Conservation (phyloP, 345 rosid genomes). For the Eucalyptus grandis region DNA sequence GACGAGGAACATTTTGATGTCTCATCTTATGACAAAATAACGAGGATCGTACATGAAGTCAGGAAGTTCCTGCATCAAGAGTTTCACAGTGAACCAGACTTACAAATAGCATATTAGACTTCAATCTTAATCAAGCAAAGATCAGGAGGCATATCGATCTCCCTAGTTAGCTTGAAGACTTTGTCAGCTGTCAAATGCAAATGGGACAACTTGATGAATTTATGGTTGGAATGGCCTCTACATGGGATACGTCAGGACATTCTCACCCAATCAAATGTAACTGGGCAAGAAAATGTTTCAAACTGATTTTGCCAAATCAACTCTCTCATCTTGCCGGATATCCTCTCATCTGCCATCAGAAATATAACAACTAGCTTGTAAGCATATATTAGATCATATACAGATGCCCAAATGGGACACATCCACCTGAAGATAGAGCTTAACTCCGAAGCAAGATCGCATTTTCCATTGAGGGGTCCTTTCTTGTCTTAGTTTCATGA, state of each 20-base stretch:
- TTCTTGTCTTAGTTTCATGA: background rate
- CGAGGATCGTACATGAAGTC: background rate
- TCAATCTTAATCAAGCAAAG: background rate
- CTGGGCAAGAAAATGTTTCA: background rate
- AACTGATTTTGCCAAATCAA: background rate
- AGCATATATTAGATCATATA: background rate
- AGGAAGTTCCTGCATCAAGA: background rate
- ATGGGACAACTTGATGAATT: conserved; percentile 10
- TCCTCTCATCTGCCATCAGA: conserved; percentile 17
- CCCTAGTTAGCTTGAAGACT: conserved; percentile 4
- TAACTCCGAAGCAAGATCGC: background rate
- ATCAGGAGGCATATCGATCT: background rate
- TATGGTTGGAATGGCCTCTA: background rate
- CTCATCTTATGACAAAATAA: background rate
- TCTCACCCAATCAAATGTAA: background rate
- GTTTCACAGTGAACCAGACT: background rate
- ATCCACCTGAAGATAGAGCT: background rate
- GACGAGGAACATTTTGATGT: too few species aligned
- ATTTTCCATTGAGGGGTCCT: background rate
- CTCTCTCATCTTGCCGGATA: conserved; percentile 1
- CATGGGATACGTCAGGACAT: background rate
- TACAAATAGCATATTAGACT: background rate
- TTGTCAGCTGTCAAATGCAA: conserved; percentile 6
- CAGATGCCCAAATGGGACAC: background rate
- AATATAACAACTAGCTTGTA: background rate